Evolutionary conservation across 345 rosid genomes (phyloP).

Genomic region (Citrus mangshanensis): DNA sequence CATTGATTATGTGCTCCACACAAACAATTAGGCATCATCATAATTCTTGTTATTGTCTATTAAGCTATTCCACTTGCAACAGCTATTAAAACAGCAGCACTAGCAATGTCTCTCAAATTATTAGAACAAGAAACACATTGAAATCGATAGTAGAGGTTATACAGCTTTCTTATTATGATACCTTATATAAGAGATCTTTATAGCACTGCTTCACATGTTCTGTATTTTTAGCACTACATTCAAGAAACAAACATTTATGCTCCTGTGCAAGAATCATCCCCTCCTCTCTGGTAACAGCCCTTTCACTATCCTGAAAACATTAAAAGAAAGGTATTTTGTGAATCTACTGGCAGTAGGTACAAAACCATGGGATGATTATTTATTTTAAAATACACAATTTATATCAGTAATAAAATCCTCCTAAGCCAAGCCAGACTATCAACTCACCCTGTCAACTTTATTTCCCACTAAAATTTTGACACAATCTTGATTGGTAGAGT

Average conservation of each 20-base stretch:
- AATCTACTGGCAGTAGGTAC: neutral
- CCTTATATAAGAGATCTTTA: constrained; percentile 70
- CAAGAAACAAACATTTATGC: constrained; percentile 69
- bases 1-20: neutral
- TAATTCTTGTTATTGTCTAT: neutral
- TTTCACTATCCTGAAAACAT: constrained; percentile 63
- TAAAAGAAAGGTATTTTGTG: neutral
- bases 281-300: constrained; percentile 81
- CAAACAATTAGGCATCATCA: neutral
- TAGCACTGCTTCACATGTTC: constrained; percentile 72
- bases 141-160: neutral
- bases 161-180: constrained; percentile 9
- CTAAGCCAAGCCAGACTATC: neutral
- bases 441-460: constrained; percentile 76
- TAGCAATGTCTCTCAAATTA: neutral
- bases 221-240: constrained; percentile 79
- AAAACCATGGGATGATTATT: neutral
- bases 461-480: constrained; percentile 80
- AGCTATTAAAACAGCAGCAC: neutral
- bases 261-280: constrained; percentile 74
- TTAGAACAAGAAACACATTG: neutral
- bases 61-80: neutral
- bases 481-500: constrained; percentile 74
- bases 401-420: neutral
- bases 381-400: neutral